Evolutionary conservation across 768 basidiomycete genomes (phyloP), one percentile per base, ranked within the genome.

Genomic region (Pleurotus eryngii): DNA sequence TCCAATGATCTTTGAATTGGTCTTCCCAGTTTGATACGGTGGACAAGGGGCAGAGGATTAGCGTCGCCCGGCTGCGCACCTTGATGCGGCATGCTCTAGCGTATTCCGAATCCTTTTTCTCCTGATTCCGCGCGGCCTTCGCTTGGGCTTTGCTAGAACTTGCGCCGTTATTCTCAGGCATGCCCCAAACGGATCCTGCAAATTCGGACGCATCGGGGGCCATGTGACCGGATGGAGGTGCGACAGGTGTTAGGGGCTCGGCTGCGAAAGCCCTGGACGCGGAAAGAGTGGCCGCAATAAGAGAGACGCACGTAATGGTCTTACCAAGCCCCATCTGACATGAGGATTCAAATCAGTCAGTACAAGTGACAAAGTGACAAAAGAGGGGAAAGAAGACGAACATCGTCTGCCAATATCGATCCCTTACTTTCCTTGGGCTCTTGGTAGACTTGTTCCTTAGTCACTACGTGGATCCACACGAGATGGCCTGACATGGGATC

Each of bases 21-120:
- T 96, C 93, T 74, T 99, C 97, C 97, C 97, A 99, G 67, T 98
- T 98, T 48, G 92, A 86, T 2, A 99, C 94, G 4, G 97, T 99
- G 9, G 93, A 95, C 38, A 99, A 79, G 5, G 97, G 97, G 65
- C 97, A 98, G 26, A 99, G 82, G 64, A 99, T 92, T n/a, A 99
- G 75, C 5, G 97, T 98, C 17, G 90, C 97, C 35, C 94, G 85
- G 64, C 89, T 92, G 63, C 85, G 88, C 37, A 80, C 76, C 71
- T 92, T 95, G 65, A 96, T 87, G 35, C 89, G 83, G 62, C 85
- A 86, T 14, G 81, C 81, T 50, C 94, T 80, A 3, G 76, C 74
- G 63, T 86, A 86, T 49, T 85, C 84, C 12, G 86, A 83, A 58
- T 91, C 89, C 2, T 81, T 72, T 67, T 86, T 93, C 49, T 90